Evolutionary conservation across 2,329 filamentous ascomycete genomes (phyloP).

Genomic region (Ustulina deusta): DNA sequence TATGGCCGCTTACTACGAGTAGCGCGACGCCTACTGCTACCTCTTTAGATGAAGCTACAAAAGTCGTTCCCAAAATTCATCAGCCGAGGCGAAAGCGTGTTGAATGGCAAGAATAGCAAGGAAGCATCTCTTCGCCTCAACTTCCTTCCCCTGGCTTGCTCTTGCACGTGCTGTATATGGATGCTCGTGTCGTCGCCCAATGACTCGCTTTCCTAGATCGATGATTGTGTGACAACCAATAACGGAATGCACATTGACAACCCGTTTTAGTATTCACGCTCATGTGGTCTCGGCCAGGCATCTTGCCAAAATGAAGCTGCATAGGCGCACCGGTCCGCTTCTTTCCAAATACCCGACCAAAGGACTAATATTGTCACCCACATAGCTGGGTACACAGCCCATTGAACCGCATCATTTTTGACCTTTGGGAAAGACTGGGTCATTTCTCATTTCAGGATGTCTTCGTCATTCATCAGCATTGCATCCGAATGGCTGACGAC

Average conservation of each 20-base stretch:
- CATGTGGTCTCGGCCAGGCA: background rate
- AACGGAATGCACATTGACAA: background rate
- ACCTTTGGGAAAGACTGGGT: background rate
- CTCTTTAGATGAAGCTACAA: no score
- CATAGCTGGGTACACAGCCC: background rate
- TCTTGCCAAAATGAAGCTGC: background rate
- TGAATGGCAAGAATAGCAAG: background rate
- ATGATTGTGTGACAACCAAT: no score
- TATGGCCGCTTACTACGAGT: no score
- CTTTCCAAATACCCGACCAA: background rate
- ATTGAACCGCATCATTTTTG: background rate
- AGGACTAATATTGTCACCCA: background rate
- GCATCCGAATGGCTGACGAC: background rate
- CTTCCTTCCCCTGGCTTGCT: background rate
- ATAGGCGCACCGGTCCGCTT: background rate
- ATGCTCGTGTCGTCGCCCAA: background rate
- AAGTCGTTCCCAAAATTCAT: no score
- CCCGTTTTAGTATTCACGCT: background rate
- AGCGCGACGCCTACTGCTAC: no score
- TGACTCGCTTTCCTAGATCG: no score
- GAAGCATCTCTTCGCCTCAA: background rate
- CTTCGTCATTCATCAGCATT: background rate
- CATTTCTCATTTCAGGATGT: no score
- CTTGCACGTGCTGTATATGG: background rate
- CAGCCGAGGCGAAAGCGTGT: background rate